Base-by-base conservation (phyloP, 257 asterid species). In the Capsicum baccatum region DNA sequence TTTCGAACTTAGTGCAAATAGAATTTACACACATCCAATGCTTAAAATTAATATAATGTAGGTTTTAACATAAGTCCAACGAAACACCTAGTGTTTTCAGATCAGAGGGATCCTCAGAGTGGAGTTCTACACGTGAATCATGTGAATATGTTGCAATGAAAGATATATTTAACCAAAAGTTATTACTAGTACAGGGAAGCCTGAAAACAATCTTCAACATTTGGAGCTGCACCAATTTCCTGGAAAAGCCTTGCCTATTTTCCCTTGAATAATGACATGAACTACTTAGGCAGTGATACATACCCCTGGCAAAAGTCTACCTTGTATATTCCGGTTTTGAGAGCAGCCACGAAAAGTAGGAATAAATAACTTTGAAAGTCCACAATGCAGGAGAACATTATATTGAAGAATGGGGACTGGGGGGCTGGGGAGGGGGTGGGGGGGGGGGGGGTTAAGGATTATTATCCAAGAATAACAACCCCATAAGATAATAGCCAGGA, bases 111-210 rank as follows among this genome's bases (percentile, higher is more conserved):
- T 68, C 52, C 52, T 68, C 4, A 42, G 6, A 68, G 19, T 68
- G 21, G 26, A 68, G 1, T 68, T 68, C 54, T 68, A 68, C 78
- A 39, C 4, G 9, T n/a, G 15, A 70, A 39, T 70, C 79, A 42
- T 42, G 56, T 70, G 56, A 70, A 42, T 62, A 3, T 62, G 68
- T 39, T 62, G 39, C 68, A 19, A 62, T 62, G 39, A 62, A 62
- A 26, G 35, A 2, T 59, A 17, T 68, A 66, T 66, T 66, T 15
- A 33, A 66, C 73, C 44, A 33, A 66, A 66, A 6, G 48, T 66
- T 66, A 66, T 68, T 68, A 68, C 76, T 35, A 39, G 76, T 68
- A 68, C 26, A 15, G 76, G 14, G 50, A 68, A 68, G 14, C 50
- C 26, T 39, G 78, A 21, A 68, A 68, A 68, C 78, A 39, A 37